These are phyloP conservation scores for Coccomyxa subellipsoidea DNA, from an alignment of 163 green algal species.

Conservation along the genomic window DNA sequence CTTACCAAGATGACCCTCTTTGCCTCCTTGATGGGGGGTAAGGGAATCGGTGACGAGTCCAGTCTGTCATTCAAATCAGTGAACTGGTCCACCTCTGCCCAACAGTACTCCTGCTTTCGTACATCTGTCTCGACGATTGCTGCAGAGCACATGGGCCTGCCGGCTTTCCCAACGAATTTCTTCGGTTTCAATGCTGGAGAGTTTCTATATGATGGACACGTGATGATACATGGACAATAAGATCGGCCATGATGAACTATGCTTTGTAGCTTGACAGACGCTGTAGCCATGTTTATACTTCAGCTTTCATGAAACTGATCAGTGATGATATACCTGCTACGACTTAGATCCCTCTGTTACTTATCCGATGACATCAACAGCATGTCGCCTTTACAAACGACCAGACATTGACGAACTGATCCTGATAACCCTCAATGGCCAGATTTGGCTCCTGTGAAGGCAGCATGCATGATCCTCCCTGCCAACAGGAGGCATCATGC, in stretches of 20 bases:
- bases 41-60: slow-evolving; percentile 18
- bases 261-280: neutral
- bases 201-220: neutral
- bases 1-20: slow-evolving; percentile 74
- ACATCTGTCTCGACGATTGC: neutral
- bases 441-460: too few relatives aligned
- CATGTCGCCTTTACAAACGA: neutral
- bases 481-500: too few relatives aligned
- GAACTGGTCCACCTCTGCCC: slow-evolving; percentile 20
- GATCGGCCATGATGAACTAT: neutral
- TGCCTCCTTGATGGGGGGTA: slow-evolving; percentile 18
- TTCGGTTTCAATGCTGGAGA: neutral
- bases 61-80: slow-evolving; percentile 2
- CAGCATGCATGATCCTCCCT: too few relatives aligned
- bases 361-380: too few relatives aligned
- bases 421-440: too few relatives aligned
- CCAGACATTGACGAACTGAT: neutral
- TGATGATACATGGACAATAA: neutral
- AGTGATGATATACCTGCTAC: neutral
- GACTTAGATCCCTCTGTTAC: too few relatives aligned
- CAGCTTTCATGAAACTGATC: neutral
- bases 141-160: neutral
- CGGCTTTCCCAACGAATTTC: neutral
- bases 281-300: neutral
- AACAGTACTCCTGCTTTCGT: slow-evolving; percentile 12